Percentiles rank a stretch among this genome's conserved stretches.
Conservation (phyloP, 331 rosid genomes). For the Dryas integrifolia region DNA sequence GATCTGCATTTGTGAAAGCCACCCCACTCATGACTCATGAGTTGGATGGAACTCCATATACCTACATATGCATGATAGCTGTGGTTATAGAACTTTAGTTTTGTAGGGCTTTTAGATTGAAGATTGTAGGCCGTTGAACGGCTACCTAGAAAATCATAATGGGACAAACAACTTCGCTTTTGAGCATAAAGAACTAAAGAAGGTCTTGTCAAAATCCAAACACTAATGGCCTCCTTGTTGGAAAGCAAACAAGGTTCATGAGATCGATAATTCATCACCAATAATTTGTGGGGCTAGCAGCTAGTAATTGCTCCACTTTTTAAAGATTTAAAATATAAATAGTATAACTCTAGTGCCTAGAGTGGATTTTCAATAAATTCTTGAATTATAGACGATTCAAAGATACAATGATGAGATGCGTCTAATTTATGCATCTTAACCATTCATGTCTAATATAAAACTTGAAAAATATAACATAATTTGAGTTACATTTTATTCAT, state of each 20-base stretch:
- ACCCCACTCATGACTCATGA: background rate
- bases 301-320: background rate
- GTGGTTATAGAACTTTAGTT: background rate
- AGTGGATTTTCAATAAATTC: no score
- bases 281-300: conserved; percentile 24
- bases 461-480: no score
- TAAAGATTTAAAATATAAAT: background rate
- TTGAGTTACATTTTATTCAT: no score
- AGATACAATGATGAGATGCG: no score
- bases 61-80: background rate
- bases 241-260: conserved; percentile 23
- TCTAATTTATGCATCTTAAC: no score
- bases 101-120: background rate
- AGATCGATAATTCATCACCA: conserved; percentile 18
- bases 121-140: background rate
- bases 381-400: no score
- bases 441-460: no score
- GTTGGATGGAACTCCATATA: background rate
- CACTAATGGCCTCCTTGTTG: conserved; percentile 34
- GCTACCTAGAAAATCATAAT: background rate
- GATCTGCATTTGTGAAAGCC: background rate
- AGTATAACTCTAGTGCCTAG: no score
- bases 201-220: background rate
- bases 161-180: background rate
- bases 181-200: background rate